Evolutionary conservation across 2,329 filamentous ascomycete species (phyloP).

Genomic region (Pseudopyricularia cyperi): DNA sequence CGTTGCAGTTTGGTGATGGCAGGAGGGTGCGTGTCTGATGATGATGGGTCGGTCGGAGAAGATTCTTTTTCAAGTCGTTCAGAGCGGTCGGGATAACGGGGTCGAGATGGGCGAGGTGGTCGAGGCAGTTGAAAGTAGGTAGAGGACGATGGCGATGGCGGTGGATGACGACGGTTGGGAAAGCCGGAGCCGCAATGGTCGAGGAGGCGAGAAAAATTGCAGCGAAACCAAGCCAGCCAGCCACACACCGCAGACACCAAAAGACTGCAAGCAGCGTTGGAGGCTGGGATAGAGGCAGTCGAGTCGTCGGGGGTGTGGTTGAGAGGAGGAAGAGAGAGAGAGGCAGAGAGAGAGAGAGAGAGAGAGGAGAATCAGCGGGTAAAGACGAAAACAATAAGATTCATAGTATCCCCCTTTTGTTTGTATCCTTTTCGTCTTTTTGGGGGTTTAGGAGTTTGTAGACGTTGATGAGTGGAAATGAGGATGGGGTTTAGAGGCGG

Average conservation of each 20-base stretch:
- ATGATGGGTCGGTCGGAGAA: too few relatives aligned
- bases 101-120: too few relatives aligned
- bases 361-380: slow-evolving; percentile 1
- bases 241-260: background rate
- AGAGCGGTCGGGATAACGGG: too few relatives aligned
- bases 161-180: too few relatives aligned
- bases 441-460: background rate
- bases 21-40: too few relatives aligned
- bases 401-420: background rate
- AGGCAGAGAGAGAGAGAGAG: background rate
- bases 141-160: too few relatives aligned
- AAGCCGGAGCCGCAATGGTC: background rate
- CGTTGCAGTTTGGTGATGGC: too few relatives aligned
- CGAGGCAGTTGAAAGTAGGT: background rate
- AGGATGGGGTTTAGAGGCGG: too few relatives aligned
- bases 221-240: background rate
- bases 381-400: background rate
- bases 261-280: too few relatives aligned
- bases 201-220: background rate
- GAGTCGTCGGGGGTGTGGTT: background rate
- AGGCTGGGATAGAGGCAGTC: background rate
- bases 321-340: too few relatives aligned
- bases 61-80: background rate
- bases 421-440: background rate
- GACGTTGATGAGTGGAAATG: too few relatives aligned